Conservation (phyloP, 305 asterid genomes). For the Plantago rigida region DNA sequence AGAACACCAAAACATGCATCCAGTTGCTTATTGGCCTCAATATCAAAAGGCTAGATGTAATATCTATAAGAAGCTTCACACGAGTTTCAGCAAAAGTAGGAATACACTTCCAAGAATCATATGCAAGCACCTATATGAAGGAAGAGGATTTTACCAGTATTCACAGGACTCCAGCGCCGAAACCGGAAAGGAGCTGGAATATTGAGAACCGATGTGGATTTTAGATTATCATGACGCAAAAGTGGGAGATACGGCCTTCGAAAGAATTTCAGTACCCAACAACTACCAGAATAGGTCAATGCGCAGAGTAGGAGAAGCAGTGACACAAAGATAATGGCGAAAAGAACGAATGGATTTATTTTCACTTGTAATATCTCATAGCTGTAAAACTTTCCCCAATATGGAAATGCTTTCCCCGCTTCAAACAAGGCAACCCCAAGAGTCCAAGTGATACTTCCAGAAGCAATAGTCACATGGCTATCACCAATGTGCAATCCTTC, state of each 20-base stretch:
- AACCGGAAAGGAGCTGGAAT: slow-evolving; percentile 42
- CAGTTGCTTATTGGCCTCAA: no score
- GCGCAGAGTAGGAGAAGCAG: slow-evolving; percentile 40
- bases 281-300: slow-evolving; percentile 35
- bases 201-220: slow-evolving; percentile 40
- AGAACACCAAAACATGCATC: no score
- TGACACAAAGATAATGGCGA: slow-evolving; percentile 37
- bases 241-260: slow-evolving; percentile 48
- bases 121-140: not conserved
- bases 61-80: no score
- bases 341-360: slow-evolving; percentile 36
- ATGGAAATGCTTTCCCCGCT: slow-evolving; percentile 46
- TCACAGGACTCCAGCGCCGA: slow-evolving; percentile 58
- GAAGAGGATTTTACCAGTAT: slow-evolving; percentile 35
- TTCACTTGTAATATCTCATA: slow-evolving; percentile 34
- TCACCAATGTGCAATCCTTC: slow-evolving; percentile 53
- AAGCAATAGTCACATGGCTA: slow-evolving; percentile 36
- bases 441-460: slow-evolving; percentile 58
- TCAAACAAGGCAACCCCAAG: slow-evolving; percentile 53
- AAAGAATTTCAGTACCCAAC: slow-evolving; percentile 41
- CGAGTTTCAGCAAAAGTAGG: no score
- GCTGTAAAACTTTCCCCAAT: slow-evolving; percentile 29
- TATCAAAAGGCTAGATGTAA: no score
- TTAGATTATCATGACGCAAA: slow-evolving; percentile 38
- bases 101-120: no score